Base-by-base conservation (phyloP, 306 rosid genomes). In the Luffa aegyptiaca region DNA sequence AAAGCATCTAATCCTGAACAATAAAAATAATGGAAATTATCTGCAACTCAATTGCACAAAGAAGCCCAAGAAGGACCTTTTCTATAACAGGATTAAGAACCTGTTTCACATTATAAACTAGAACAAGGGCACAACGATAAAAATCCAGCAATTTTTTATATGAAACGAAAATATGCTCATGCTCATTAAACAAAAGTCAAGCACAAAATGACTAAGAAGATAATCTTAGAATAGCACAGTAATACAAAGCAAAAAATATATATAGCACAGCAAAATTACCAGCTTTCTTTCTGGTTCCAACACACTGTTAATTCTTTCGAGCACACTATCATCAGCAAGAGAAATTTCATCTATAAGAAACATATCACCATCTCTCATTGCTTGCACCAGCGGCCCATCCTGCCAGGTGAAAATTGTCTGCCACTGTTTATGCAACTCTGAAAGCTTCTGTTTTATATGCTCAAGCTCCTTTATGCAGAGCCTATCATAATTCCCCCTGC, bases 241-340 rank as follows among this genome's bases (percentile, higher is more conserved):
- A 76, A 58, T 14, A 57, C 31, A 26, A 26, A 26, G 31, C 31
- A 26, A 26, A 26, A 26, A 26, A 26, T 26, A 26, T 26, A 26
- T 26, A 69, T 41, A 69, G 55, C 37, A 2, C 13, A 69, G 37
- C 48, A 76, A 58, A 8, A 57, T 56, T 57, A 92, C 97, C 76
- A 95, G 87, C 49, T 83, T 95, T 89, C 96, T 89, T 82, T 95
- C 98, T 61, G 92, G 93, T 88, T 95, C 98, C 89, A 95, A 81
- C 72, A 91, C 98, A 78, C 97, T 95, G 79, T 95, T 95, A 87
- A 95, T 81, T 85, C 98, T 92, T 87, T 95, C 98, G 51, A 95
- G 97, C 52, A 95, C 98, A 70, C 98, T 95, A 87, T 95, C 98
- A 88, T 95, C 97, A 53, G 98, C 97, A 90, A 95, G 88, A 49